A percentile compares a stretch with the other conserved stretches of the same genome.
Conservation (phyloP, 2,329 filamentous ascomycete species). For the Pochonia chlamydosporia region DNA sequence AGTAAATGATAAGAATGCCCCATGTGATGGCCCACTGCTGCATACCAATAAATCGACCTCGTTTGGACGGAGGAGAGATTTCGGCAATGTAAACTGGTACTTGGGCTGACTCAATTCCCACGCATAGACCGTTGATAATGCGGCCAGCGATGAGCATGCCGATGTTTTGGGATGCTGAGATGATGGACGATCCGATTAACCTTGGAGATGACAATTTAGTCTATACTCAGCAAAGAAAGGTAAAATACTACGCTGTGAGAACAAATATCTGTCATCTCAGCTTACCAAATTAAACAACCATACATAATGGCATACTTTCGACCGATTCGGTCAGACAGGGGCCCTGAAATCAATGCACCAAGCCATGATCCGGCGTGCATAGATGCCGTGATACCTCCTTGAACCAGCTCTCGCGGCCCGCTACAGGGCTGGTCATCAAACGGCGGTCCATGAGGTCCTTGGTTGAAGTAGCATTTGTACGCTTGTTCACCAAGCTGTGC, state of each 20-base stretch:
- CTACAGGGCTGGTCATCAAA: conserved; percentile 23
- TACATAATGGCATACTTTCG: conserved; percentile 46
- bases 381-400: conserved; percentile 47
- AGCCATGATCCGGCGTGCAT: conserved; percentile 47
- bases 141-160: conserved; percentile 48
- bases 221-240: too few species aligned
- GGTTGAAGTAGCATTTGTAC: conserved; percentile 33
- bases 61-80: conserved; percentile 47
- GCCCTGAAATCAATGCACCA: conserved; percentile 41
- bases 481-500: conserved; percentile 33
- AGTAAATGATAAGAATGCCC: conserved; percentile 63
- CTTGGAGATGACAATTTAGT: too few species aligned
- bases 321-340: conserved; percentile 42
- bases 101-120: conserved; percentile 61
- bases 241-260: too few species aligned
- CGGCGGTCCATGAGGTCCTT: conserved; percentile 26
- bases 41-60: conserved; percentile 62
- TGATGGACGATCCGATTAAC: too few species aligned
- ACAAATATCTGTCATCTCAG: too few species aligned
- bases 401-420: conserved; percentile 33
- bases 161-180: too few species aligned
- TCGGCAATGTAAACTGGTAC: conserved; percentile 68
- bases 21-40: conserved; percentile 73
- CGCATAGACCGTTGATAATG: conserved; percentile 60
- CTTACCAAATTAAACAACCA: conserved; percentile 45